These are phyloP conservation scores for Euphorbia celastroides DNA, from an alignment of 441 rosid genomes.

Conservation along the genomic window DNA sequence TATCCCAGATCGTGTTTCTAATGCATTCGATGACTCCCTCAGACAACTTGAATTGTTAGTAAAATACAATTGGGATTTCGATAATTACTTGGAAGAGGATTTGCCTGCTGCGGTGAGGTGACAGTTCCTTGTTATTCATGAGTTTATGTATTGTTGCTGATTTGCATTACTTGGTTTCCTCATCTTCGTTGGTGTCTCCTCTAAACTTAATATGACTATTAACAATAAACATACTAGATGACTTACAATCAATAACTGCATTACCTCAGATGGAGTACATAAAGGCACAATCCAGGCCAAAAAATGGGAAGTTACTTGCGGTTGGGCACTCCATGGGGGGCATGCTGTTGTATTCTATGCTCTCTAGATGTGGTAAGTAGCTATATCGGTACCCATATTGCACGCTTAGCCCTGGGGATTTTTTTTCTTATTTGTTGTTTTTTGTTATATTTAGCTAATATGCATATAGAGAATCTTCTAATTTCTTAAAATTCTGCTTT, in stretches of 20 bases:
- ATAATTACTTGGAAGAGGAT: slow-evolving; percentile 77
- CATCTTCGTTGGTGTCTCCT: background rate
- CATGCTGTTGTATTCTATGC: no score
- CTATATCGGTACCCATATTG: no score
- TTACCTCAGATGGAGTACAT: slow-evolving; percentile 58
- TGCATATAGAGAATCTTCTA: background rate
- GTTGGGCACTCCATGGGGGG: no score
- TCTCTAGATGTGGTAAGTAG: no score
- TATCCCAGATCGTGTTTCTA: slow-evolving; percentile 36
- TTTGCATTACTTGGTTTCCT: background rate
- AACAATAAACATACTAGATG: background rate
- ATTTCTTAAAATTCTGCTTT: slow-evolving; percentile 11
- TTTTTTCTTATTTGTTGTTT: background rate
- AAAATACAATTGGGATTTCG: slow-evolving; percentile 85
- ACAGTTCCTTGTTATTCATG: slow-evolving; percentile 28
- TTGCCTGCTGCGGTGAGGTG: slow-evolving; percentile 93
- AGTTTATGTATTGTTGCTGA: background rate
- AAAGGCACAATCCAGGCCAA: no score
- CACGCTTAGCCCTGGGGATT: no score
- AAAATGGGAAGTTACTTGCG: no score
- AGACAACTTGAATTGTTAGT: slow-evolving; percentile 50
- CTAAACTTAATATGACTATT: background rate
- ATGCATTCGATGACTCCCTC: slow-evolving; percentile 44
- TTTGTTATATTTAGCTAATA: background rate
- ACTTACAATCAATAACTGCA: slow-evolving; percentile 1